Evolutionary conservation across 495 filamentous ascomycete species (phyloP).

Genomic region (Aspergillus sclerotioniger): DNA sequence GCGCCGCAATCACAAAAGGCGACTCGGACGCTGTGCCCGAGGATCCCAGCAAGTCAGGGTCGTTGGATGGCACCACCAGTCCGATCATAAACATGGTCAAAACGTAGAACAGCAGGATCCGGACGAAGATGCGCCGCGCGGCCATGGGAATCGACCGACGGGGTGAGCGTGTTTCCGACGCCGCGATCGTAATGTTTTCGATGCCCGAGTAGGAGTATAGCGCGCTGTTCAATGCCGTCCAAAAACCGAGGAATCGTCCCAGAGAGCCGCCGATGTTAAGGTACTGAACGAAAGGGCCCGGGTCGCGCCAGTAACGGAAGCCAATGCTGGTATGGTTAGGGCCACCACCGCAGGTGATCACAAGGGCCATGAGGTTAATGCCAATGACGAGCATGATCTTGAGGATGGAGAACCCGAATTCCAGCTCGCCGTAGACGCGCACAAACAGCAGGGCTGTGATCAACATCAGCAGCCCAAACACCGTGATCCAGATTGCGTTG

Average conservation of each 20-base stretch:
- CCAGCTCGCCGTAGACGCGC: slow-evolving; percentile 45
- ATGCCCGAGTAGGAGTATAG: slow-evolving; percentile 52
- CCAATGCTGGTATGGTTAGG: slow-evolving; percentile 26
- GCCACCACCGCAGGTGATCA: slow-evolving; percentile 43
- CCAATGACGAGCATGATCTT: slow-evolving; percentile 48
- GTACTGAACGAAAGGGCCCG: slow-evolving; percentile 48
- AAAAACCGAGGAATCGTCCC: slow-evolving; percentile 47
- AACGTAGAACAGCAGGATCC: slow-evolving; percentile 77
- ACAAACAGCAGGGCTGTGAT: slow-evolving; percentile 42
- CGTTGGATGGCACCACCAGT: slow-evolving; percentile 34
- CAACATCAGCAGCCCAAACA: slow-evolving; percentile 44
- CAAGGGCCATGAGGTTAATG: slow-evolving; percentile 44
- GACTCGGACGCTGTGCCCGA: slow-evolving; percentile 39
- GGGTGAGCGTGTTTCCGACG: slow-evolving; percentile 76
- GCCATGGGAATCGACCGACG: slow-evolving; percentile 71
- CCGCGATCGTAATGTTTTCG: slow-evolving; percentile 73
- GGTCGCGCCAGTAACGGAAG: slow-evolving; percentile 49
- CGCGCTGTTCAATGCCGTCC: slow-evolving; percentile 38
- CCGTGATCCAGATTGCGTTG: slow-evolving; percentile 50
- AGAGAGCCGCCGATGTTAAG: slow-evolving; percentile 27
- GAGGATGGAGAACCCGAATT: slow-evolving; percentile 43
- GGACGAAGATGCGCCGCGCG: slow-evolving; percentile 75
- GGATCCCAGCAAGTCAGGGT: slow-evolving; percentile 39
- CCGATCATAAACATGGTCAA: slow-evolving; percentile 52
- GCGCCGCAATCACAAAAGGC: slow-evolving; percentile 54